Evolutionary conservation across 441 rosid species (phyloP), one percentile per base, ranked within the genome.

Genomic region (Populus hybrid): DNA sequence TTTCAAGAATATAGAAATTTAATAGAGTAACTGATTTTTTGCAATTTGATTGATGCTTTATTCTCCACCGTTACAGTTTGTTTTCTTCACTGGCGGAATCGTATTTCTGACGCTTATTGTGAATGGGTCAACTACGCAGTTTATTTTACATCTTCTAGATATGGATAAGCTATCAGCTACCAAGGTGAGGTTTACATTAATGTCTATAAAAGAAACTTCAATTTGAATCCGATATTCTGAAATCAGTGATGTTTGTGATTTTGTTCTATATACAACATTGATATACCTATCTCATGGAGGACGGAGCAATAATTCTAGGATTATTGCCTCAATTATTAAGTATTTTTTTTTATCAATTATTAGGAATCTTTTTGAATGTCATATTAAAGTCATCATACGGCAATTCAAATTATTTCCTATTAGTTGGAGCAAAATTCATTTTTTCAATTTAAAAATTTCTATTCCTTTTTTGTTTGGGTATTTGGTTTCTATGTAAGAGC

Each of bases 51-150:
- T 29, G 3, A 29, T 77, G 50, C 26, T 40, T 71, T 63, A 24
- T 76, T 77, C 63, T 33, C 63, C 45, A 66, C 8, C 21, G 56
- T 72, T 80, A 83, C 90, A 96, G 99, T 94, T 94, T 86, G 87
- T 92, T 68, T 93, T 96, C 89, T 87, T 92, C 88, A 94, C 98
- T 7, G 98, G 99, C 66, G 98, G 99, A 77, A 94, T 96, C 64
- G 98, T 96, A 75, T 93, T 96, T 88, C 84, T 96, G 84, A 94
- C 99, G 3, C 92, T 96, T 61, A 86, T 88, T 65, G 80, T 96
- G 74, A 96, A 94, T 84, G 99, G 99, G 79, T 93, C 99, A 72
- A 93, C 95, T 75, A 90, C 96, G 7, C 98, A 94, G 81, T 88
- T 90, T 71, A 28, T 96, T 74, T 80, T 95, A 82, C 95, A 85